Evolutionary conservation across 805 yeast genomes (phyloP).

Genomic region (Wickerhamiella lipophila): DNA sequence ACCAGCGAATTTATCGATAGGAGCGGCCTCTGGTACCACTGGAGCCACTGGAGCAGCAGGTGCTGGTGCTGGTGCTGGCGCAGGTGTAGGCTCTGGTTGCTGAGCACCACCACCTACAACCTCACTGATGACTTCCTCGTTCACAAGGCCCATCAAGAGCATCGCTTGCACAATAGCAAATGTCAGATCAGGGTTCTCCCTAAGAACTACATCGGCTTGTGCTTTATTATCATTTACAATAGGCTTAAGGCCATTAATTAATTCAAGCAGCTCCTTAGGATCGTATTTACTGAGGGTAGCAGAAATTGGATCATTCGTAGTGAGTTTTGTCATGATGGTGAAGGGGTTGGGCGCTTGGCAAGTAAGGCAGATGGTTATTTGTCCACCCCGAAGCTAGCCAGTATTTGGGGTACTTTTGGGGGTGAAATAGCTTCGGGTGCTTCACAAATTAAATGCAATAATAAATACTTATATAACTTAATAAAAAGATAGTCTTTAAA

Average conservation of each 20-base stretch:
- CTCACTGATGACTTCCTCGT: slow-evolving; percentile 22
- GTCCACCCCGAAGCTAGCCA: not conserved
- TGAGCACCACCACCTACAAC: slow-evolving; percentile 11
- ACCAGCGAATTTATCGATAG: slow-evolving; percentile 14
- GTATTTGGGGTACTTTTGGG: too few species aligned
- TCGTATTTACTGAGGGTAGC: slow-evolving; percentile 39
- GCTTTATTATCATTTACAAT: slow-evolving; percentile 48
- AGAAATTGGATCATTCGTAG: slow-evolving; percentile 33
- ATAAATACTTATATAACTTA: not conserved
- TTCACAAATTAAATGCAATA: not conserved
- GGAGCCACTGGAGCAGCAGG: slow-evolving; percentile 9
- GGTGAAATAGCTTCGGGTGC: too few species aligned
- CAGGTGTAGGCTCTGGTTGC: slow-evolving; percentile 3
- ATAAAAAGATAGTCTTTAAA: too few species aligned
- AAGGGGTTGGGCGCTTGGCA: not conserved
- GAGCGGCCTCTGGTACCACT: not conserved
- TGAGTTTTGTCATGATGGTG: slow-evolving; percentile 10
- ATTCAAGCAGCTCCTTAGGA: slow-evolving; percentile 35
- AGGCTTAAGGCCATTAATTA: slow-evolving; percentile 43
- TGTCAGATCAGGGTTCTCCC: slow-evolving; percentile 58
- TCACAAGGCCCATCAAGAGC: slow-evolving; percentile 31
- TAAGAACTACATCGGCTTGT: slow-evolving; percentile 46
- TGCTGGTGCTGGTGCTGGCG: slow-evolving; percentile 11
- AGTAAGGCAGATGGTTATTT: not conserved
- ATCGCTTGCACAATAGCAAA: slow-evolving; percentile 67